A percentile compares a stretch with the other conserved stretches of the same genome.
Evolutionary conservation across 192 early-diverging fungal genomes (phyloP).

Genomic region (Backusella australiensis): DNA sequence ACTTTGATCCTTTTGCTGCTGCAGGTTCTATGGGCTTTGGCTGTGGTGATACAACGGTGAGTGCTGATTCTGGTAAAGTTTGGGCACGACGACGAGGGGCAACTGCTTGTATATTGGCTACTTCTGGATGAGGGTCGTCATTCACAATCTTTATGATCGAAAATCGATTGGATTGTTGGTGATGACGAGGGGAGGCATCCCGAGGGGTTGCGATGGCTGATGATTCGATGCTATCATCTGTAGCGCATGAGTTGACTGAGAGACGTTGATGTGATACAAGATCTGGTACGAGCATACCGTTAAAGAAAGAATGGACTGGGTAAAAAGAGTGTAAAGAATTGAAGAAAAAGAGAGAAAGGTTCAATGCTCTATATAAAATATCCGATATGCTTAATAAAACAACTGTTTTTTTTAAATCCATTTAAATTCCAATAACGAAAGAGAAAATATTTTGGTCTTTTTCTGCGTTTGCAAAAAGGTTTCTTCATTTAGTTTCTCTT

Average conservation of each 20-base stretch:
- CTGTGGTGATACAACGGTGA: neutral
- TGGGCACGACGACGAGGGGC: neutral
- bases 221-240: constrained; percentile 26
- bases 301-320: constrained; percentile 1
- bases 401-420: neutral
- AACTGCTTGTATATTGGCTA: constrained; percentile 3
- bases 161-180: constrained; percentile 5
- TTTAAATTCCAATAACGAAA: neutral
- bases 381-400: neutral
- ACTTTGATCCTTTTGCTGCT: neutral
- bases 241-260: constrained; percentile 18
- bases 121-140: constrained; percentile 7
- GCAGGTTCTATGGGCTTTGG: neutral
- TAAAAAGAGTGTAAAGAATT: neutral
- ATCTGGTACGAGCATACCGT: neutral
- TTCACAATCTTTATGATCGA: constrained; percentile 15
- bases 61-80: neutral
- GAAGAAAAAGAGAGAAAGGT: neutral
- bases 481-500: neutral
- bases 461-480: neutral
- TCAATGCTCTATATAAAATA: neutral
- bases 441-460: neutral
- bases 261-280: neutral
- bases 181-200: constrained; percentile 14
- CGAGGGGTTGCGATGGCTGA: constrained; percentile 15